Evolutionary conservation across 2,329 filamentous ascomycete species (phyloP).

Genomic region (Ceratocystis harringtonii): DNA sequence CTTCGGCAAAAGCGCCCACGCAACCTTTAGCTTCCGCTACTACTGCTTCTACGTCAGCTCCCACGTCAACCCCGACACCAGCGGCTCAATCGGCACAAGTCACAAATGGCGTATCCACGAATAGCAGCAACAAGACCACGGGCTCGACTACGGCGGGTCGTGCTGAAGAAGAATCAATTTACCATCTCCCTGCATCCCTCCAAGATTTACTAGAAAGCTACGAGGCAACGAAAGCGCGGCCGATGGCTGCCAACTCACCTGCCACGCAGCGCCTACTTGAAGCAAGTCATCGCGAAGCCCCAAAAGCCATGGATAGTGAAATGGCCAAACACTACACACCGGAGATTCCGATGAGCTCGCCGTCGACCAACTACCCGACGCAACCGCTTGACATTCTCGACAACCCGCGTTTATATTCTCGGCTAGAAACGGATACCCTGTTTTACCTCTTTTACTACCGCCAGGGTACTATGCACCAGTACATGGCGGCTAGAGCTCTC

Average conservation of each 20-base stretch:
- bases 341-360: constrained; percentile 58
- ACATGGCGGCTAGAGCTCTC: constrained; percentile 84
- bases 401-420: constrained; percentile 70
- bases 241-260: constrained; percentile 44
- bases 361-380: constrained; percentile 74
- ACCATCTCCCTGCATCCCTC: constrained; percentile 76
- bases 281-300: constrained; percentile 56
- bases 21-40: background rate
- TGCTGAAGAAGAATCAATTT: constrained; percentile 63
- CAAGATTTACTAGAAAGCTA: constrained; percentile 86
- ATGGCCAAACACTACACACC: constrained; percentile 73
- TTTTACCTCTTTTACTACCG: constrained; percentile 99
- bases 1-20: background rate
- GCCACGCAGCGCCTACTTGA: constrained; percentile 60
- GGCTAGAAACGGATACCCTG: constrained; percentile 87
- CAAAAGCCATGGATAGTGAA: constrained; percentile 65
- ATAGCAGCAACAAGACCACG: constrained; percentile 28
- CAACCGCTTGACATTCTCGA: constrained; percentile 86
- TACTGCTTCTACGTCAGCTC: background rate
- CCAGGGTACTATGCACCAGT: constrained; percentile 90
- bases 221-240: constrained; percentile 63
- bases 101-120: constrained; percentile 29
- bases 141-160: constrained; percentile 21
- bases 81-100: constrained; percentile 17
- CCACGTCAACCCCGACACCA: constrained; percentile 1